These are phyloP conservation scores for Fusarium sp. DNA, from an alignment of 2,329 filamentous ascomycete genomes.

Conservation along the genomic window DNA sequence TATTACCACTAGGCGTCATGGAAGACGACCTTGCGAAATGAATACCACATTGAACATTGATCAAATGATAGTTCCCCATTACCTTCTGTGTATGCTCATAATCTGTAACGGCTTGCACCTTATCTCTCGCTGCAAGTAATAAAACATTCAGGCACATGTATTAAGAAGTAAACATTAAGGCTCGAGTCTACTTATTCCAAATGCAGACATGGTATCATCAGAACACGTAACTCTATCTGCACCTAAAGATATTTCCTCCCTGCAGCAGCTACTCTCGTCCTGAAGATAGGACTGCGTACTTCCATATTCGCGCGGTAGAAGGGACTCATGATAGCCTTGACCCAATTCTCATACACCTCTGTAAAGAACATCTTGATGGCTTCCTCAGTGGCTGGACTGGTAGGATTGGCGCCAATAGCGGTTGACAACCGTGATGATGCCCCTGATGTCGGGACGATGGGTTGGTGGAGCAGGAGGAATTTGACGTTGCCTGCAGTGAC, in stretches of 20 bases:
- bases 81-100: neutral
- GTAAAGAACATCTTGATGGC: slow-evolving; percentile 94
- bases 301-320: slow-evolving; percentile 91
- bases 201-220: slow-evolving; percentile 45
- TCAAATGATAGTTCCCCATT: neutral
- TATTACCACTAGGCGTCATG: slow-evolving; percentile 53
- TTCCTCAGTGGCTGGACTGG: slow-evolving; percentile 91
- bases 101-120: neutral
- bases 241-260: slow-evolving; percentile 89
- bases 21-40: slow-evolving; percentile 52
- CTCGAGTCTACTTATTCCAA: slow-evolving; percentile 12
- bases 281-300: slow-evolving; percentile 88
- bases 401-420: slow-evolving; percentile 86
- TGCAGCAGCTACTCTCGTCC: slow-evolving; percentile 83
- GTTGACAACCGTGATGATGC: slow-evolving; percentile 70
- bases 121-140: neutral
- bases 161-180: neutral
- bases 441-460: slow-evolving; percentile 60
- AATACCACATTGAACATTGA: slow-evolving; percentile 50
- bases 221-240: slow-evolving; percentile 20
- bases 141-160: neutral
- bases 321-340: slow-evolving; percentile 97
- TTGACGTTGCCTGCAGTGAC: slow-evolving; percentile 92
- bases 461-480: slow-evolving; percentile 93
- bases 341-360: slow-evolving; percentile 96